These are phyloP conservation scores for Teunomyces lycoperdinae DNA, from an alignment of 805 yeast species.

Conservation along the genomic window DNA sequence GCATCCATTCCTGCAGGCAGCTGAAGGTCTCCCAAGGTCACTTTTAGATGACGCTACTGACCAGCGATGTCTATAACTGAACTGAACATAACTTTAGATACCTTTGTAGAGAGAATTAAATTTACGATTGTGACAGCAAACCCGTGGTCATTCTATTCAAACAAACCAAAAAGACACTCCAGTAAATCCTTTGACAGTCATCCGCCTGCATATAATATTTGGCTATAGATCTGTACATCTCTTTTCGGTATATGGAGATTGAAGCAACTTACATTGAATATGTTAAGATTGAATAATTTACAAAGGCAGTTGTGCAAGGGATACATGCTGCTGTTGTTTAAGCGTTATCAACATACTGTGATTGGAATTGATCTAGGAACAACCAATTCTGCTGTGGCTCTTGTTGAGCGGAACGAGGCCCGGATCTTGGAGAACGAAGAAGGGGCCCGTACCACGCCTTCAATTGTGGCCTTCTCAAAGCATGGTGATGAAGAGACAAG, in stretches of 20 bases:
- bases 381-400: conserved; percentile 83
- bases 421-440: conserved; percentile 72
- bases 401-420: conserved; percentile 62
- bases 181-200: no score
- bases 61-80: background rate
- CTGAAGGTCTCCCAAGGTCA: background rate
- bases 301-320: background rate
- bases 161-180: no score
- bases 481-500: conserved; percentile 6
- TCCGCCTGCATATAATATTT: background rate
- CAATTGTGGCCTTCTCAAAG: conserved; percentile 65
- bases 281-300: background rate
- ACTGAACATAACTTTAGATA: no score
- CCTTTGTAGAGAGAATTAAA: background rate
- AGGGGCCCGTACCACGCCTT: conserved; percentile 78
- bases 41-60: background rate
- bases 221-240: background rate
- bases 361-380: conserved; percentile 85
- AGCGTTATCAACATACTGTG: conserved; percentile 30
- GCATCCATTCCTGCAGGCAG: conserved; percentile 3
- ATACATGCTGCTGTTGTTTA: background rate
- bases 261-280: background rate
- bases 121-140: no score
- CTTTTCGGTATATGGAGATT: background rate
- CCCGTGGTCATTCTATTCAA: no score